Base-by-base conservation (phyloP, 2,329 filamentous ascomycete genomes). In the Colletotrichum tropicicola region DNA sequence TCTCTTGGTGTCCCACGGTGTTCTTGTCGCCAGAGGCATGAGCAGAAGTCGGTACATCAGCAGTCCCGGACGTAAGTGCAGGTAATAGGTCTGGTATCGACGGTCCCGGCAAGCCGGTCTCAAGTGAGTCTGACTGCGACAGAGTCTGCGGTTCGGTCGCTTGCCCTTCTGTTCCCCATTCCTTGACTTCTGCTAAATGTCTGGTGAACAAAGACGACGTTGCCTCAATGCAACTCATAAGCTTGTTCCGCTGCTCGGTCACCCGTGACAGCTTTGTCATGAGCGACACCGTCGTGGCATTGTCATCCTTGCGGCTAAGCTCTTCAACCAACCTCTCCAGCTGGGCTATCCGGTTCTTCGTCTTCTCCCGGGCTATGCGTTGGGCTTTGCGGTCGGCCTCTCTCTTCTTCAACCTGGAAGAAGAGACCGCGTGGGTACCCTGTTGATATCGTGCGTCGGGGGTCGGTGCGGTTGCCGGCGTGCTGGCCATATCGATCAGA, bases 301-400 rank as follows among this genome's bases (percentile, higher is more conserved):
- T 71, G 35, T 70, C 64, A 47, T 74, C 68, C 28, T 68, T 59
- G 1, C 68, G 62, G 25, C 66, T 70, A 3, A 75, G 51, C 0
- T 67, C 68, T 4, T 71, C 70, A 10, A 75, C 73, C 65, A 72
- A 60, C 39, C 67, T 65, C 54, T 75, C 74, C 0, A 75, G 68
- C 19, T 73, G 69, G 1, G 73, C 68, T 32, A 75, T 75, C 6
- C 74, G 71, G 28, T 67, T 73, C 59, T 73, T 75, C 9, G 69
- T 75, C 10, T 74, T 68, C 25, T 75, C 74, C 1, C 74, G 71
- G 2, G 72, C 72, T 15, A 71, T 57, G 4, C 74, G 68, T 59
- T 75, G 74, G 1, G 74, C 73, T 37, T 72, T 73, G 49, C 74
- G 73, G 41, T 75, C 74, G 6, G 74, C 69, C 37, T 75, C 74